A percentile compares a stretch with the other conserved stretches of the same genome.
These are phyloP conservation scores for Colletotrichum viniferum DNA, from an alignment of 2,329 filamentous ascomycete species.

Conservation along the genomic window DNA sequence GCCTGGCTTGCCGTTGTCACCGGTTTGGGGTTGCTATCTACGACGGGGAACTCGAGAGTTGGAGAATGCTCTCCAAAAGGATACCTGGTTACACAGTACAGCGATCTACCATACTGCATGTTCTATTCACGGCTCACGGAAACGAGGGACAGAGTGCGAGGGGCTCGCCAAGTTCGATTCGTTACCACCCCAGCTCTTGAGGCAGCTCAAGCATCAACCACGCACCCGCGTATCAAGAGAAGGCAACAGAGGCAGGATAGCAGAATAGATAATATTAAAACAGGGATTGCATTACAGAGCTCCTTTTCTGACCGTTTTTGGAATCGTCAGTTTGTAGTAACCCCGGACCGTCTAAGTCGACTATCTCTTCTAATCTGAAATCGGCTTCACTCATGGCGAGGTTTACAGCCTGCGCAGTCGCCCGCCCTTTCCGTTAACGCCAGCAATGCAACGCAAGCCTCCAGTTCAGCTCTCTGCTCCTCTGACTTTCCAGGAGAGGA, in stretches of 20 bases:
- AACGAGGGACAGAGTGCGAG: neutral
- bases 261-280: neutral
- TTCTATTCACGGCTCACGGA: neutral
- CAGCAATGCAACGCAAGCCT: slow-evolving; percentile 3
- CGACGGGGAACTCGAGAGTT: neutral
- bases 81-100: neutral
- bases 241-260: neutral
- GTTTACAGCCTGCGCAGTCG: neutral
- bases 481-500: neutral
- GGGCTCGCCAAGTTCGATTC: neutral
- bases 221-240: neutral
- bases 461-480: neutral
- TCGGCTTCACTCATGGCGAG: neutral
- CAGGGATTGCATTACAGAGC: neutral
- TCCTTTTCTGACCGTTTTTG: neutral
- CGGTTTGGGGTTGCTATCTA: neutral
- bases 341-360: neutral
- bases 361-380: neutral
- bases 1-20: neutral
- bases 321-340: neutral
- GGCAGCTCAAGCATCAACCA: neutral
- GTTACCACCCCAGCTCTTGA: neutral
- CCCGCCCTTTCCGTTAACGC: neutral
- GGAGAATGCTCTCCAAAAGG: neutral
- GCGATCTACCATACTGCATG: neutral